Conservation (phyloP, 768 basidiomycete genomes). For the Xerocomus potaroensis region DNA sequence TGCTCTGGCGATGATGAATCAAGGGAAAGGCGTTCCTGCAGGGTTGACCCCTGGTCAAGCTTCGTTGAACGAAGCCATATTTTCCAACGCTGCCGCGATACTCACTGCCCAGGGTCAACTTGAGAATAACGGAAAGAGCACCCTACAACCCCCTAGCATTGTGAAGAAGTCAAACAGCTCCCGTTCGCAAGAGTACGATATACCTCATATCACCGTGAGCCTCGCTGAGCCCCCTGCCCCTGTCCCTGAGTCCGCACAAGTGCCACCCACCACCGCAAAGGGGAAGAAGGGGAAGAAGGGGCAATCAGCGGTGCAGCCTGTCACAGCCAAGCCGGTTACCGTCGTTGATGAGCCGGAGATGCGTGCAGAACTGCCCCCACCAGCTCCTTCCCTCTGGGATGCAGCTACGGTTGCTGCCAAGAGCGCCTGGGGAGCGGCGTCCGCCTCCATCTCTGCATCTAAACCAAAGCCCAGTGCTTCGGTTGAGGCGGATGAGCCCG, state of each 20-base stretch:
- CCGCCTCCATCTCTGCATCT: conserved; percentile 2
- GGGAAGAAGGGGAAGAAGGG: conserved; percentile 27
- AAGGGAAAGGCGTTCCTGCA: conserved; percentile 3
- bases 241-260: conserved; percentile 9
- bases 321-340: conserved; percentile 11
- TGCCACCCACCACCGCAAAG: conserved; percentile 8
- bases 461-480: conserved; percentile 1
- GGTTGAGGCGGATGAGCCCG: conserved; percentile 9
- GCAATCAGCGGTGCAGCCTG: conserved; percentile 9
- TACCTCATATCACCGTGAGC: conserved; percentile 27
- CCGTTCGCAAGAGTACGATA: conserved; percentile 24
- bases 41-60: conserved; percentile 18
- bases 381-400: conserved; percentile 17
- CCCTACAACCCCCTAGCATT: conserved; percentile 16
- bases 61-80: conserved; percentile 23
- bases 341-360: conserved; percentile 16
- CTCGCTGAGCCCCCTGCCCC: conserved; percentile 11
- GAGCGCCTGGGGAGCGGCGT: conserved; percentile 6
- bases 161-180: conserved; percentile 27
- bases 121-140: conserved; percentile 3
- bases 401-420: conserved; percentile 9
- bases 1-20: conserved; percentile 21
- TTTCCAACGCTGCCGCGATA: conserved; percentile 19
- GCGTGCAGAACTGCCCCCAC: conserved; percentile 21
- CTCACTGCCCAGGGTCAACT: conserved; percentile 10